Conservation (phyloP, 176 grass and related monocot genomes). For the Cenchrus purpureus region DNA sequence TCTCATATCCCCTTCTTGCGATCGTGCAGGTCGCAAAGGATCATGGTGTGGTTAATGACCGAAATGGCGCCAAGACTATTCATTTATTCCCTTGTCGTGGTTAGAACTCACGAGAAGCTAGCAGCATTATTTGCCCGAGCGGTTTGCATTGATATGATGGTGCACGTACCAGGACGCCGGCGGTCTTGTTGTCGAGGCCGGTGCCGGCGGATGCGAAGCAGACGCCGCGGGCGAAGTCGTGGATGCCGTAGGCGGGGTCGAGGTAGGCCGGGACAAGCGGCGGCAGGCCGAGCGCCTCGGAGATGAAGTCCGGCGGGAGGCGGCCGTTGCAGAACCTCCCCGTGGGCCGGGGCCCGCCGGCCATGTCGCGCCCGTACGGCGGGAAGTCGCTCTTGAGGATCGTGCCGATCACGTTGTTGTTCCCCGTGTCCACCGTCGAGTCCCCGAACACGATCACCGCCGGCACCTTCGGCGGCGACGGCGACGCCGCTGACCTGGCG, state of each 20-base stretch:
- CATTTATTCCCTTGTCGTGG: too few relatives aligned
- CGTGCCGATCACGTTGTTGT: constrained; percentile 76
- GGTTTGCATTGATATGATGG: too few relatives aligned
- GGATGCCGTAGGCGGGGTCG: constrained; percentile 54
- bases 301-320: constrained; percentile 68
- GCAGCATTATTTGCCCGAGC: too few relatives aligned
- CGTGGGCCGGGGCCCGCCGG: constrained; percentile 44
- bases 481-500: too few relatives aligned
- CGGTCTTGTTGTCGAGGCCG: constrained; percentile 86
- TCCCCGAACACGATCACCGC: constrained; percentile 94
- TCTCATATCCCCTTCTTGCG: background rate
- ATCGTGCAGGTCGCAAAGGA: background rate
- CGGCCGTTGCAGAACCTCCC: constrained; percentile 80
- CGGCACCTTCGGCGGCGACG: constrained; percentile 33
- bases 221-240: constrained; percentile 80
- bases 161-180: constrained; percentile 64
- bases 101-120: too few relatives aligned
- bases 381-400: constrained; percentile 85
- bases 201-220: constrained; percentile 93
- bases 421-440: constrained; percentile 92
- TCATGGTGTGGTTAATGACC: background rate
- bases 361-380: constrained; percentile 84
- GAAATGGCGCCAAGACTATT: background rate
- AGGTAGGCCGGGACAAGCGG: constrained; percentile 73
- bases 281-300: constrained; percentile 61